Evolutionary conservation across 805 yeast genomes (phyloP), one percentile per base, ranked within the genome.

Genomic region (Spathaspora gorwiae): DNA sequence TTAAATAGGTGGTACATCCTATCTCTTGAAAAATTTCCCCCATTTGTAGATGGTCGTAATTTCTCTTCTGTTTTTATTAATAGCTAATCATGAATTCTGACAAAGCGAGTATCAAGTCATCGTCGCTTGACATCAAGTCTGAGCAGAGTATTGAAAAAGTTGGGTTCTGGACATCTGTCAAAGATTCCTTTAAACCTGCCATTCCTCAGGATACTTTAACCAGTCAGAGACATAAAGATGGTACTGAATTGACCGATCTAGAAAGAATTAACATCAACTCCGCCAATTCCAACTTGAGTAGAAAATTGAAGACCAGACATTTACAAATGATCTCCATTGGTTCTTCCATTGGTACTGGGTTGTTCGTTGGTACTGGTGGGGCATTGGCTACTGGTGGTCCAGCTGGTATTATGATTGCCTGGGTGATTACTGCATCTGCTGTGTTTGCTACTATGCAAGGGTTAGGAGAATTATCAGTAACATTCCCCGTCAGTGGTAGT

Each of bases 291-390:
- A 90, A 87, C 2, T 67, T 84, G 48, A 67, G 76, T 39, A 73
- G 78, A 51, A 68, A 75, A 11, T 62, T 81, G 56, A 80, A 79
- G 53, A 62, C 67, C 37, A 75, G 89, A 57, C 87, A 81, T 54
- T 59, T 83, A 54, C 80, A 81, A 52, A 80, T 83, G 78, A 76
- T 83, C 49, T 81, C 87, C 32, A 78, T 83, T 38, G 87, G 87
- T 35, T 82, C 85, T 39, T 74, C 83, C 36, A 78, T 83, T 34
- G 87, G 87, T 47, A 81, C 87, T 2, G 87, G 89, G 57, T 64
- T 83, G 45, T 80, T 81, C 48, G 77, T 83, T 40, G 85, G 85
- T 48, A 76, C 86, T 2, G 87, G 85, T 44, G 61, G 72, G 41
- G 78, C 84, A 2, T 64, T 83, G 48, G 61, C 59, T 36, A 70